These are phyloP conservation scores for Hyaloscypha variabilis DNA, from an alignment of 495 filamentous ascomycete species.

Conservation along the genomic window DNA sequence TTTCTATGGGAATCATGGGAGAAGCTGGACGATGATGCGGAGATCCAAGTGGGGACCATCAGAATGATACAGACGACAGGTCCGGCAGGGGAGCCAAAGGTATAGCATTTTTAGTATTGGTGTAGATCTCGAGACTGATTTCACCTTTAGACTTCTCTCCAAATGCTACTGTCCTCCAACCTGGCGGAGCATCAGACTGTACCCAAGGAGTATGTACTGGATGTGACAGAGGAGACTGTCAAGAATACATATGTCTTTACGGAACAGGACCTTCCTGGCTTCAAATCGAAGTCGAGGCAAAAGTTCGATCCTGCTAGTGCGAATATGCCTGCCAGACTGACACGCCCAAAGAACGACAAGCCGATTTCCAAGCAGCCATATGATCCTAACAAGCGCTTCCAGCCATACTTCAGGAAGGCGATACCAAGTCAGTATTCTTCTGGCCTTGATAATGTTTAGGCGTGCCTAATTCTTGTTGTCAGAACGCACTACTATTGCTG, in stretches of 20 bases:
- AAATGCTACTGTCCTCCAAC: constrained; percentile 52
- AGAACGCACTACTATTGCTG: constrained; percentile 76
- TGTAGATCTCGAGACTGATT: constrained; percentile 10
- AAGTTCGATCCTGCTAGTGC: constrained; percentile 48
- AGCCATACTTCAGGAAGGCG: constrained; percentile 73
- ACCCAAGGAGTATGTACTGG: constrained; percentile 82
- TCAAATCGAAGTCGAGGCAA: constrained; percentile 59
- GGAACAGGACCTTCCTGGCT: constrained; percentile 87
- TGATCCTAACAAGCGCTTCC: constrained; percentile 61
- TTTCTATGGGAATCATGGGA: constrained; percentile 75
- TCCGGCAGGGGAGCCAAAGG: constrained; percentile 54
- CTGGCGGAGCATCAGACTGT: constrained; percentile 63
- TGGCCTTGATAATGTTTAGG: constrained; percentile 1
- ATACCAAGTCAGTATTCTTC: constrained; percentile 69
- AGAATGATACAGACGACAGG: constrained; percentile 57
- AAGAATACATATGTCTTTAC: constrained; percentile 88
- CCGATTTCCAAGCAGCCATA: constrained; percentile 39
- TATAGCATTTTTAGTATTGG: constrained; percentile 26
- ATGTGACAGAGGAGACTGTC: constrained; percentile 61
- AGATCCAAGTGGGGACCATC: constrained; percentile 74
- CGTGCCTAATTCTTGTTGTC: not conserved
- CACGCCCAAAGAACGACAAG: constrained; percentile 40
- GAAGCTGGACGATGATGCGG: constrained; percentile 52
- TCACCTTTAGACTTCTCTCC: constrained; percentile 39
- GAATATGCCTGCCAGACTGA: constrained; percentile 52